phyloP scores from a whole-genome alignment of 2,329 filamentous ascomycete genomes.

The Proliferodiscus dingleyae region DNA sequence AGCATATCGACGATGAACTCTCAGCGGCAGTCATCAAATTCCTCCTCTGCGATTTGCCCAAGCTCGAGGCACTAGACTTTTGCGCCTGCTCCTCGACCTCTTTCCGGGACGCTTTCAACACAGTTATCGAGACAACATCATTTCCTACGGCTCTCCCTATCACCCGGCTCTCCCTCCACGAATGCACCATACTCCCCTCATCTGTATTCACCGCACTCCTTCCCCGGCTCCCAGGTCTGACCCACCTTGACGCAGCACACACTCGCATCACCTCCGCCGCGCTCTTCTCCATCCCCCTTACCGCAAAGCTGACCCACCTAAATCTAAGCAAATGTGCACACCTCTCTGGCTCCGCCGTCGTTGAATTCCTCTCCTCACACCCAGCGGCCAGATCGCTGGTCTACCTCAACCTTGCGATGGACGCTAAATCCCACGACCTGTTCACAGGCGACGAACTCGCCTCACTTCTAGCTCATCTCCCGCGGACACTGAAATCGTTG shows the following conservation, averaged over 20 bases:
- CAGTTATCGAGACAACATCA: constrained; percentile 34
- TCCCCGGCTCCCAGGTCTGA: constrained; percentile 64
- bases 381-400: constrained; percentile 63
- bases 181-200: constrained; percentile 67
- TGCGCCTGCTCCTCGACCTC: constrained; percentile 65
- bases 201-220: constrained; percentile 64
- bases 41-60: constrained; percentile 62
- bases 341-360: constrained; percentile 60
- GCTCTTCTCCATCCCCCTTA: constrained; percentile 63
- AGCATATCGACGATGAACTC: constrained; percentile 75
- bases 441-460: constrained; percentile 62
- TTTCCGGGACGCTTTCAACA: constrained; percentile 63
- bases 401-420: constrained; percentile 69
- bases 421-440: constrained; percentile 67
- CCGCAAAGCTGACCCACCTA: constrained; percentile 69
- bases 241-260: constrained; percentile 75
- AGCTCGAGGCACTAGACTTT: constrained; percentile 67
- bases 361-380: constrained; percentile 67
- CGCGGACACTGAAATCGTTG: constrained; percentile 63
- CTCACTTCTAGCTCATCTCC: constrained; percentile 60
- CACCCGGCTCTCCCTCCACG: constrained; percentile 69
- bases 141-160: constrained; percentile 53
- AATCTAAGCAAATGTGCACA: constrained; percentile 73
- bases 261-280: constrained; percentile 71
- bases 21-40: constrained; percentile 63